Percentiles rank a stretch among this genome's conserved stretches.
phyloP scores from a whole-genome alignment of 2,329 filamentous ascomycete genomes.

The Aplosporella prunicola region DNA sequence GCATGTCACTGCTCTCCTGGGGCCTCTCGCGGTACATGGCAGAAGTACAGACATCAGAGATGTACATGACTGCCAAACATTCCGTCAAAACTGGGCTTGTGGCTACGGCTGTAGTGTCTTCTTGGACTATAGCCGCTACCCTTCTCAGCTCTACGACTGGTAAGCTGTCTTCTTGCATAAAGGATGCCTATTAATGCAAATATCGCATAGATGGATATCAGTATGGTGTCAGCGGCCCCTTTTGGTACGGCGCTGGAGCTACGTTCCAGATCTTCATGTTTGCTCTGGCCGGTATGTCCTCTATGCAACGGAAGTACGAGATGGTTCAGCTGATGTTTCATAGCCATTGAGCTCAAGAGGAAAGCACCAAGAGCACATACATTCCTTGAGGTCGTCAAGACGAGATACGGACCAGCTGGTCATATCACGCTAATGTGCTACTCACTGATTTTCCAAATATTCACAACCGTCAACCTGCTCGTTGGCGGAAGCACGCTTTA shows the following conservation, averaged over 20 bases:
- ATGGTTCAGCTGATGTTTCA: neutral
- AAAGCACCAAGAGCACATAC: conserved; percentile 24
- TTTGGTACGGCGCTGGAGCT: conserved; percentile 26
- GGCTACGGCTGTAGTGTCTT: conserved; percentile 16
- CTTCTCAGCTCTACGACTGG: conserved; percentile 10
- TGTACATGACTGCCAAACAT: conserved; percentile 20
- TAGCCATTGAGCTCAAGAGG: conserved; percentile 25
- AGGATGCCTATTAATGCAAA: neutral
- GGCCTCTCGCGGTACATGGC: conserved; percentile 8
- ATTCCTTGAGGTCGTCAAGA: conserved; percentile 12
- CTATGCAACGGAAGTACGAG: neutral
- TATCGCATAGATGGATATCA: conserved; percentile 10
- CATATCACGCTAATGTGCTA: conserved; percentile 12
- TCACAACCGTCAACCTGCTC: conserved; percentile 12
- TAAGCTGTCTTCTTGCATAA: neutral
- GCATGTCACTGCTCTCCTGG: conserved; percentile 8
- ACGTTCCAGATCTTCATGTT: conserved; percentile 22
- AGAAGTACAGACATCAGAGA: conserved; percentile 13
- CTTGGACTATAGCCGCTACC: conserved; percentile 13
- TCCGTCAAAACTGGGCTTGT: conserved; percentile 17
- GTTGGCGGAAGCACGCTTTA: conserved; percentile 16
- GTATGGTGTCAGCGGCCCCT: conserved; percentile 17
- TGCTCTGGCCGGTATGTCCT: conserved; percentile 4
- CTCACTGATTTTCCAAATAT: conserved; percentile 10
- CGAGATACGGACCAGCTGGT: conserved; percentile 9